Evolutionary conservation across 2,329 filamentous ascomycete genomes (phyloP).

Genomic region (Colletotrichum chrysophilum): DNA sequence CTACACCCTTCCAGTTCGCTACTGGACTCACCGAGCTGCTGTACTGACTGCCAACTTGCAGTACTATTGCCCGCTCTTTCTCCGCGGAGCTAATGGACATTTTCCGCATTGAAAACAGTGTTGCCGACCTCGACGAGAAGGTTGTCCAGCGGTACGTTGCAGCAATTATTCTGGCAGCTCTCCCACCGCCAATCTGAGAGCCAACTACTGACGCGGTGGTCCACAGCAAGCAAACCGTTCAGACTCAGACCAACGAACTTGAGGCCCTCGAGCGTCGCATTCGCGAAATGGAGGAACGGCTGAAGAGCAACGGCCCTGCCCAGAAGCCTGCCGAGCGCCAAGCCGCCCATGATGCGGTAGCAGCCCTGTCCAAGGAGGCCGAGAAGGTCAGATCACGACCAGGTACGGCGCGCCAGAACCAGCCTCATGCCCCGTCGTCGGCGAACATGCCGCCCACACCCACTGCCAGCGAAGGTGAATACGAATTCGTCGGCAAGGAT

Average conservation of each 20-base stretch:
- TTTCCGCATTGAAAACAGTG: slow-evolving; percentile 83
- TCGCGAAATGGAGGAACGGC: slow-evolving; percentile 81
- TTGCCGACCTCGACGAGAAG: slow-evolving; percentile 75
- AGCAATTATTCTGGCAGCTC: not conserved
- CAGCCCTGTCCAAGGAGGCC: slow-evolving; percentile 26
- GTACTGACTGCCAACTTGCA: slow-evolving; percentile 39
- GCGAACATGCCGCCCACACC: slow-evolving; percentile 66
- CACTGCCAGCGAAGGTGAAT: slow-evolving; percentile 68
- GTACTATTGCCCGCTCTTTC: slow-evolving; percentile 87
- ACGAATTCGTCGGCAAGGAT: slow-evolving; percentile 31
- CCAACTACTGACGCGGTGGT: not conserved
- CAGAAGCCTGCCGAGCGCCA: slow-evolving; percentile 22
- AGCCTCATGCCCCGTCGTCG: slow-evolving; percentile 55
- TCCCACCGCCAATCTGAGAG: not conserved
- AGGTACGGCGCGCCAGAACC: slow-evolving; percentile 55
- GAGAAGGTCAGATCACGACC: slow-evolving; percentile 55
- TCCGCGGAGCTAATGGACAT: slow-evolving; percentile 85
- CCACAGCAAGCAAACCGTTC: slow-evolving; percentile 78
- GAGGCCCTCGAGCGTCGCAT: slow-evolving; percentile 85
- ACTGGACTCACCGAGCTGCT: not conserved
- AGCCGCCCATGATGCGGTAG: slow-evolving; percentile 29
- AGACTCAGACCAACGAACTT: slow-evolving; percentile 77
- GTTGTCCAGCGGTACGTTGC: slow-evolving; percentile 81
- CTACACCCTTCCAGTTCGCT: slow-evolving; percentile 62
- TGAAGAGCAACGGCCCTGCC: slow-evolving; percentile 48